Conservation (phyloP, 2,329 filamentous ascomycete species). For the Ophiostoma ulmi region DNA sequence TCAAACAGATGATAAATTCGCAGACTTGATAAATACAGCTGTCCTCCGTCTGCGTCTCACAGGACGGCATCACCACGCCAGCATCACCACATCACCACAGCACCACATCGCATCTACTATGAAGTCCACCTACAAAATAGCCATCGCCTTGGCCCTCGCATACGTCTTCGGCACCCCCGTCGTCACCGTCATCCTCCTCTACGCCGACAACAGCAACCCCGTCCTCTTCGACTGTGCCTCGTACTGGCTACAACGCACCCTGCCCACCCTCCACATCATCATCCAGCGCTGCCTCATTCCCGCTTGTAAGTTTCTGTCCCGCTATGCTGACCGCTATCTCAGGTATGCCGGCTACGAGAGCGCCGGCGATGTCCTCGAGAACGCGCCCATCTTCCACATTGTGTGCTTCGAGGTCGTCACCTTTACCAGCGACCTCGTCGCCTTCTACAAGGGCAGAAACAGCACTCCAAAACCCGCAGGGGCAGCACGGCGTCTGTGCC, state of each 20-base stretch:
- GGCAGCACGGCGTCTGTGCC: neutral
- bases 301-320: neutral
- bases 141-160: neutral
- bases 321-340: neutral
- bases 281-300: neutral
- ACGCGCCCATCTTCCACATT: neutral
- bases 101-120: neutral
- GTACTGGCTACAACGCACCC: neutral
- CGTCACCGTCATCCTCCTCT: slow-evolving; percentile 7
- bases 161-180: neutral
- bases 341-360: neutral
- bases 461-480: neutral
- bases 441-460: neutral
- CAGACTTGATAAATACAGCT: no score
- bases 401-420: neutral
- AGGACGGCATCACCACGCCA: no score
- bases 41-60: no score
- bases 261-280: neutral
- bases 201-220: slow-evolving; percentile 1
- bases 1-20: no score
- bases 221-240: neutral
- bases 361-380: neutral
- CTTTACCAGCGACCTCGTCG: neutral
- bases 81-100: neutral
- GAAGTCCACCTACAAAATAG: neutral